Conservation (phyloP, 129 eudicot genomes). For the Logfia minima region DNA sequence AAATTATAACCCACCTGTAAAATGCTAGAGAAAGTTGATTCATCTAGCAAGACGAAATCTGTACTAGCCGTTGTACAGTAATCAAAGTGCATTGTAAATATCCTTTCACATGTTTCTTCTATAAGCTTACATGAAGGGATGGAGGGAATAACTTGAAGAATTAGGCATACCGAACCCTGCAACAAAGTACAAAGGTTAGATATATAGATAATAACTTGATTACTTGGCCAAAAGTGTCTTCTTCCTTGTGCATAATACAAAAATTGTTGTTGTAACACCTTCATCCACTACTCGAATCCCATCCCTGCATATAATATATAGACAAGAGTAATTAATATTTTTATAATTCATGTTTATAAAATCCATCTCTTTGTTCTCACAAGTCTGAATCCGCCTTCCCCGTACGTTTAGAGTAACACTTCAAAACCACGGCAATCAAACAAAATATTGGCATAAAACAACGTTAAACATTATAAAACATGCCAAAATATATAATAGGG, state of each 20-base stretch:
- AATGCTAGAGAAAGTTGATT: constrained; percentile 68
- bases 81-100: constrained; percentile 88
- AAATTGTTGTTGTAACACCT: constrained; percentile 70
- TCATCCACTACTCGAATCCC: constrained; percentile 71
- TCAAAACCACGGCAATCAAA: constrained; percentile 41
- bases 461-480: constrained; percentile 5
- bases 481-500: neutral
- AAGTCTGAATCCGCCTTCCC: constrained; percentile 57
- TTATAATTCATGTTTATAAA: constrained; percentile 38
- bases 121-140: constrained; percentile 88
- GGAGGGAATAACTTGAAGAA: constrained; percentile 86
- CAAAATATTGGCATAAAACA: constrained; percentile 13
- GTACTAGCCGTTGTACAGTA: constrained; percentile 84
- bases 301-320: constrained; percentile 93
- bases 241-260: constrained; percentile 85
- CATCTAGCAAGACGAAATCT: constrained; percentile 82
- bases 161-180: constrained; percentile 89
- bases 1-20: constrained; percentile 76
- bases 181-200: constrained; percentile 68
- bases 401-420: constrained; percentile 48
- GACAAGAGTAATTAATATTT: constrained; percentile 62
- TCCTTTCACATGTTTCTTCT: constrained; percentile 94
- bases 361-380: constrained; percentile 52
- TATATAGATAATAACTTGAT: constrained; percentile 35
- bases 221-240: constrained; percentile 73